phyloP scores from a whole-genome alignment of 768 basidiomycete species.

The Boletus tomentosulus region DNA sequence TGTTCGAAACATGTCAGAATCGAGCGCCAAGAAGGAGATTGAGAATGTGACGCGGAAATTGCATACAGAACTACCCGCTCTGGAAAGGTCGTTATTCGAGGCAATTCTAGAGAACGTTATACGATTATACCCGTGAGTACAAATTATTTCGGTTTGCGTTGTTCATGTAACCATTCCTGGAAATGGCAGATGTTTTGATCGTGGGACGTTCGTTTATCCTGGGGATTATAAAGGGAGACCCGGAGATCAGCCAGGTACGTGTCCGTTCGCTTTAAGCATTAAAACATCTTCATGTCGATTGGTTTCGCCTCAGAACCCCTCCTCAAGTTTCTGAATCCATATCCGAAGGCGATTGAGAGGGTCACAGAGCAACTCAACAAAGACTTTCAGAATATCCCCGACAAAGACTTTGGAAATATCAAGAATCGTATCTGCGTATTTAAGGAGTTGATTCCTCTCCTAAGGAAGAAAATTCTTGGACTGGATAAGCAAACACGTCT shows the following conservation, averaged over 20 bases:
- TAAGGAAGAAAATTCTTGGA: background rate
- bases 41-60: background rate
- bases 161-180: background rate
- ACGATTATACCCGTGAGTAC: slow-evolving; percentile 23
- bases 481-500: background rate
- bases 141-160: background rate
- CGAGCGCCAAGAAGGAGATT: background rate
- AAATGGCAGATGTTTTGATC: slow-evolving; percentile 15
- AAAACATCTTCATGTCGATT: background rate
- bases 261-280: background rate
- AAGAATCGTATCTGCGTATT: slow-evolving; percentile 17
- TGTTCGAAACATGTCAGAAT: background rate
- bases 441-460: background rate
- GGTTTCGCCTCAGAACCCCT: slow-evolving; percentile 6
- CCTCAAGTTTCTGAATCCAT: background rate
- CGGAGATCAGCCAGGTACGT: slow-evolving; percentile 4
- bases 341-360: slow-evolving; percentile 12
- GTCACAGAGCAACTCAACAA: background rate
- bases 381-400: slow-evolving; percentile 3
- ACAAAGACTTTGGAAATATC: slow-evolving; percentile 4
- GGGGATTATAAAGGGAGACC: background rate
- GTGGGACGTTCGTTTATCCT: slow-evolving; percentile 4
- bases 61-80: background rate
- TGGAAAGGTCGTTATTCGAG: slow-evolving; percentile 21
- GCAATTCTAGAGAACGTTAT: slow-evolving; percentile 21